Percentiles rank a stretch among this genome's conserved stretches.
Conservation (phyloP, 2,329 filamentous ascomycete species). For the Pseudocercospora pini-densiflorae region DNA sequence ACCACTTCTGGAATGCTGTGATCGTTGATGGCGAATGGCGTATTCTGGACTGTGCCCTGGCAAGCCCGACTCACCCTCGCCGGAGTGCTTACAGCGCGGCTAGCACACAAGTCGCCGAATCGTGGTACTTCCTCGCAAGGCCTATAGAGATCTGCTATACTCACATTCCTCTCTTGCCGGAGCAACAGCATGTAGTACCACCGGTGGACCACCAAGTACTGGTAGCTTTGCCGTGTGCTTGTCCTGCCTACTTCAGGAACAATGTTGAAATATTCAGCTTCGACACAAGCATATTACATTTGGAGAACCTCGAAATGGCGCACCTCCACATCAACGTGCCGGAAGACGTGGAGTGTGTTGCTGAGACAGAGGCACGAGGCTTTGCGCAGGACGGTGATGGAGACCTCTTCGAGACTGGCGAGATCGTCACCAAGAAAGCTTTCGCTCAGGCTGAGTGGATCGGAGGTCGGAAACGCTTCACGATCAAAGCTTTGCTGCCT, state of each 20-base stretch:
- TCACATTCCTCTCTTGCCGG: constrained; percentile 83
- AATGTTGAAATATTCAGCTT: constrained; percentile 81
- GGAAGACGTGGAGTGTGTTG: constrained; percentile 85
- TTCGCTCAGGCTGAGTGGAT: constrained; percentile 93
- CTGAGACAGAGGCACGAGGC: constrained; percentile 85
- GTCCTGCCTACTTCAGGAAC: constrained; percentile 86
- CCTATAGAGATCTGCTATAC: constrained; percentile 94
- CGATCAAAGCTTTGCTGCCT: constrained; percentile 87
- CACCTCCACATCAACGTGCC: constrained; percentile 89
- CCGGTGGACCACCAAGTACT: constrained; percentile 84
- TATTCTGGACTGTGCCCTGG: constrained; percentile 91
- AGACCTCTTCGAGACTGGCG: constrained; percentile 91
- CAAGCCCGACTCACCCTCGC: constrained; percentile 86
- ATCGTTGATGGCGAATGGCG: constrained; percentile 95
- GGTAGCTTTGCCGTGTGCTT: constrained; percentile 82
- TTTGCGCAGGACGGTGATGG: constrained; percentile 85
- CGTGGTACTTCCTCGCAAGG: constrained; percentile 91
- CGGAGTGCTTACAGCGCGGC: constrained; percentile 76
- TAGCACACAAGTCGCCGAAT: constrained; percentile 72
- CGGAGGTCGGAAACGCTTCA: constrained; percentile 84
- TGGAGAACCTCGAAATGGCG: constrained; percentile 92
- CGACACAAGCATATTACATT: constrained; percentile 81
- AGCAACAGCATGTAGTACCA: constrained; percentile 92
- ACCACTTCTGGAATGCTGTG: constrained; percentile 98
- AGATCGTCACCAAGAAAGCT: constrained; percentile 81